These are phyloP conservation scores for Termitomyces sp. DNA, from an alignment of 768 basidiomycete genomes.

Conservation along the genomic window DNA sequence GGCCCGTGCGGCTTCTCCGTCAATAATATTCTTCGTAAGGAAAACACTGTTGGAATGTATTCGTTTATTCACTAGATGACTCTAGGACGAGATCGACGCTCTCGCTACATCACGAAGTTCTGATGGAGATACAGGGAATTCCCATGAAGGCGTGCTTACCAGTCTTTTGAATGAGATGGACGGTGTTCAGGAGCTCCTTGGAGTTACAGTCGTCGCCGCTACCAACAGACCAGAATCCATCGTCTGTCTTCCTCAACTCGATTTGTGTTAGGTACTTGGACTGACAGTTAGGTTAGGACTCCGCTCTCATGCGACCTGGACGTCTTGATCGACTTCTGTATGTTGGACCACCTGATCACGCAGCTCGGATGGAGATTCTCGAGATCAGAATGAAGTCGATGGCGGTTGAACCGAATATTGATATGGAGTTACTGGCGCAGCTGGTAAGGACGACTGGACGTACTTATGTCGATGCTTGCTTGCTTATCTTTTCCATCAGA, in stretches of 20 bases:
- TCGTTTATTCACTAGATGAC: not conserved
- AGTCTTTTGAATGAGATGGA: conserved; percentile 98
- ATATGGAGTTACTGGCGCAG: conserved; percentile 61
- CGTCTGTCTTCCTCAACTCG: conserved; percentile 39
- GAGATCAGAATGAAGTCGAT: conserved; percentile 72
- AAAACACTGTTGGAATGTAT: not conserved
- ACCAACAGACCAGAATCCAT: conserved; percentile 95
- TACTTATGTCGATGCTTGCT: not conserved
- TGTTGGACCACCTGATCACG: conserved; percentile 85
- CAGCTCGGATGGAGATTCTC: conserved; percentile 81
- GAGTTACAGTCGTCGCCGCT: conserved; percentile 94
- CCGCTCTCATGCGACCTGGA: conserved; percentile 92
- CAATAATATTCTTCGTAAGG: conserved; percentile 94
- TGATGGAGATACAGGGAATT: conserved; percentile 45
- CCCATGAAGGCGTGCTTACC: conserved; percentile 88
- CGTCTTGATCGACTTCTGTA: conserved; percentile 91
- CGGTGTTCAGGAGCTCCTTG: conserved; percentile 89
- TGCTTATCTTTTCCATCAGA: conserved; percentile 38
- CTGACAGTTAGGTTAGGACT: conserved; percentile 53
- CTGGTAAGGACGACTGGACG: conserved; percentile 42
- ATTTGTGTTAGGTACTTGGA: not conserved
- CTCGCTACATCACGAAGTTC: conserved; percentile 75
- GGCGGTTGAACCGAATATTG: conserved; percentile 69
- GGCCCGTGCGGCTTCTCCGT: conserved; percentile 89
- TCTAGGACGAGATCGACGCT: conserved; percentile 95